These are phyloP conservation scores for Paratrimastix pyriformis DNA, from an alignment of 78 protist genomes.

Conservation along the genomic window DNA sequence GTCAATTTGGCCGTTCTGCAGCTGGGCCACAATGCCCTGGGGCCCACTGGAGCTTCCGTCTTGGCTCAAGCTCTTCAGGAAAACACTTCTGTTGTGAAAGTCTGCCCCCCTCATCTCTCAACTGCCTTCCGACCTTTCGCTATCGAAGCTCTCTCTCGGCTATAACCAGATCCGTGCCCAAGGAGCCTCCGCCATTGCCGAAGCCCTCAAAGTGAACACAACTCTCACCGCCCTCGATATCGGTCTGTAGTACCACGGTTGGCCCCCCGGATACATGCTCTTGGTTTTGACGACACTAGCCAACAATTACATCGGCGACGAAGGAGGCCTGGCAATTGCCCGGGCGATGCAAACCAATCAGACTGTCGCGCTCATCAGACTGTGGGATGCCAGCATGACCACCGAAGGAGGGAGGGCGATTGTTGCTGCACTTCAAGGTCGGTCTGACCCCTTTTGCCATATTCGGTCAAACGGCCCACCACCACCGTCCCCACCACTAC, in stretches of 20 bases:
- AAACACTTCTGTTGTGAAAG: not conserved
- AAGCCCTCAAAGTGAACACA: not conserved
- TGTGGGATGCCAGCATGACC: conserved; percentile 28
- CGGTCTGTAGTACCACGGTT: too few species aligned
- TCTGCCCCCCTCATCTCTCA: conserved; percentile 10
- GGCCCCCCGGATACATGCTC: too few species aligned
- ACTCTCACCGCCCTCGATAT: conserved; percentile 9
- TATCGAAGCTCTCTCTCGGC: conserved; percentile 22
- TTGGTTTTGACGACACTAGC: too few species aligned
- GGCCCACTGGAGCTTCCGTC: conserved; percentile 12
- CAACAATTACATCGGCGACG: conserved; percentile 24
- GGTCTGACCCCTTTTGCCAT: too few species aligned
- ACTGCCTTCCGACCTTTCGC: not conserved
- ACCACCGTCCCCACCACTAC: too few species aligned
- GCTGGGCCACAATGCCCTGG: conserved; percentile 21
- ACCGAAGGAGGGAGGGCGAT: not conserved
- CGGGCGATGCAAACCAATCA: not conserved
- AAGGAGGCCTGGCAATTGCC: conserved; percentile 25
- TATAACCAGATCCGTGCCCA: conserved; percentile 24
- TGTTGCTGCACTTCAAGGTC: not conserved
- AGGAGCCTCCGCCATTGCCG: conserved; percentile 18
- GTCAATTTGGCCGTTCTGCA: too few species aligned
- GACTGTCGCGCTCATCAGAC: not conserved
- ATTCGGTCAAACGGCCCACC: too few species aligned
- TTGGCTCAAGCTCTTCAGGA: not conserved